Evolutionary conservation across 2,329 filamentous ascomycete species (phyloP), one percentile per base, ranked within the genome.

Genomic region (Penicillium verrucosum): DNA sequence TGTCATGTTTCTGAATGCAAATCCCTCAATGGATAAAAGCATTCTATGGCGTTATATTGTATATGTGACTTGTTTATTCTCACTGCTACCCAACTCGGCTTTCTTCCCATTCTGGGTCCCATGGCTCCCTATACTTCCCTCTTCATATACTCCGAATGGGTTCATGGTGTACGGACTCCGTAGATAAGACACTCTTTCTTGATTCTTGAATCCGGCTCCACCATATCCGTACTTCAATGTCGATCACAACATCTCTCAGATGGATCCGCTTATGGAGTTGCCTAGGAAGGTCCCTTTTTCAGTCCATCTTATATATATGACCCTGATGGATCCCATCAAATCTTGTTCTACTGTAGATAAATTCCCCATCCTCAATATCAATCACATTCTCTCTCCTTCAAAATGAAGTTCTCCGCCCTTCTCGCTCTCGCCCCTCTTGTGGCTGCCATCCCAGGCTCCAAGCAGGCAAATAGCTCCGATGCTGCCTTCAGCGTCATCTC

Each of bases 401-500:
- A 25, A 36, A 70, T 70, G 68, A 70, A 69, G 60, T 54, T 68
- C 51, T 63, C 65, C 18, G 57, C 63, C 4, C 51, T 68, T 30
- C 59, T 66, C 16, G 60, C 65, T 41, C 60, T 72, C 52, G 47
- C 60, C 23, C 63, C 69, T 45, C 58, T 68, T 30, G 63, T 63
- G 42, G 57, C 64, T 34, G 65, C 68, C 50, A 30, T 69, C 44
- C 58, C 66, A 18, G 36, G 62, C 57, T 36, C 57, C 37, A 42
- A 51, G 52, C 23, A 54, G 47, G 30, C 44, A 30, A 58, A 61
- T 25, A 41, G 45, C 44, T 54, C 52, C 43, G 56, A 58, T 18
- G 54, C 45, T 43, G 32, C 74, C 62, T 81, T 80, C 64, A 67
- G 64, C 45, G 74, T 80, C 64, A 73, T 77, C 27, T 70, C 76